A percentile compares a stretch with the other conserved stretches of the same genome.
Evolutionary conservation across 768 basidiomycete species (phyloP).

Genomic region (Auriculariales sp.): DNA sequence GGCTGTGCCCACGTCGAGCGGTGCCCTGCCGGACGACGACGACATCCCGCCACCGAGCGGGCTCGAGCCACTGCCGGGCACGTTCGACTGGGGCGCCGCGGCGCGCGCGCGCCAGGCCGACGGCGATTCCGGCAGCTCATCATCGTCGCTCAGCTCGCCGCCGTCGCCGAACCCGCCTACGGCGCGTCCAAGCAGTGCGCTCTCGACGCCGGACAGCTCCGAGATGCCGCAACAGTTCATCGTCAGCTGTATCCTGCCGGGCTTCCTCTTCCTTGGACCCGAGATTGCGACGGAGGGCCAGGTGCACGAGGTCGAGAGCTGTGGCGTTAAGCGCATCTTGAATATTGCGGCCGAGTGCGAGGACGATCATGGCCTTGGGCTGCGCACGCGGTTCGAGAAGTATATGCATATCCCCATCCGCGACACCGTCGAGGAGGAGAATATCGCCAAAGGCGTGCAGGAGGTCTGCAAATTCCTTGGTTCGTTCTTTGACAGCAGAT

Average conservation of each 20-base stretch:
- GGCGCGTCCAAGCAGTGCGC: neutral
- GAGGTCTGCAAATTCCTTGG: slow-evolving; percentile 81
- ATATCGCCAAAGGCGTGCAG: slow-evolving; percentile 63
- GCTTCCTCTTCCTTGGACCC: slow-evolving; percentile 83
- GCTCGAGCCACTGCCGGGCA: neutral
- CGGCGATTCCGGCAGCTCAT: slow-evolving; percentile 1
- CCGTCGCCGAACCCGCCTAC: neutral
- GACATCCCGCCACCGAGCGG: neutral
- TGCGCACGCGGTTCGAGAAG: slow-evolving; percentile 61
- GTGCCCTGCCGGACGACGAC: neutral
- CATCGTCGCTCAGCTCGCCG: neutral
- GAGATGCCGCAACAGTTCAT: slow-evolving; percentile 29
- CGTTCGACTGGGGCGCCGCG: neutral
- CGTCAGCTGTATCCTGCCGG: slow-evolving; percentile 84
- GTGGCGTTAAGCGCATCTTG: slow-evolving; percentile 77
- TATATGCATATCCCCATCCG: slow-evolving; percentile 86
- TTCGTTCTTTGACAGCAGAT: slow-evolving; percentile 24
- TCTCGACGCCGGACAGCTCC: neutral
- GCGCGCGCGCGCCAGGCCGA: too few species aligned
- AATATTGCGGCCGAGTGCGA: slow-evolving; percentile 90
- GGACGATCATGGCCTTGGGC: slow-evolving; percentile 56
- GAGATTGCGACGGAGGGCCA: slow-evolving; percentile 67
- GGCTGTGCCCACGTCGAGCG: neutral
- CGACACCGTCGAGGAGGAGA: slow-evolving; percentile 90
- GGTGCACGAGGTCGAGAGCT: slow-evolving; percentile 50